Evolutionary conservation across 108 stramenopile genomes (phyloP).

Genomic region (Craspedostauros australis): DNA sequence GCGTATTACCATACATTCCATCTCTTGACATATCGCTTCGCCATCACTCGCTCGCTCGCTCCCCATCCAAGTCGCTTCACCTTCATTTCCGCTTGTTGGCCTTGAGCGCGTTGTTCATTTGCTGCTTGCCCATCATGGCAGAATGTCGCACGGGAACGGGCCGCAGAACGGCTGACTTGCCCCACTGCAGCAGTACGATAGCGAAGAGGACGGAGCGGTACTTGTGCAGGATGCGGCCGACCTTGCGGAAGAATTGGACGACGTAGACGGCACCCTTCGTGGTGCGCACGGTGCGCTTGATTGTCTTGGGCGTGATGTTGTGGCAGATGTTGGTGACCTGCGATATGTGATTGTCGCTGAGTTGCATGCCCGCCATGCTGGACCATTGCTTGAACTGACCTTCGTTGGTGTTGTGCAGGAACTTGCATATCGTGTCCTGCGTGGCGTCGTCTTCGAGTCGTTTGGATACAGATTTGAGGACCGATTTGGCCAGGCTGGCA

Average conservation of each 20-base stretch:
- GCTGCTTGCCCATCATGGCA: too few relatives aligned
- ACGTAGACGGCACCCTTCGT: constrained; percentile 40
- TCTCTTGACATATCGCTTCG: too few relatives aligned
- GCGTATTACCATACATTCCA: too few relatives aligned
- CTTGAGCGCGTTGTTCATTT: too few relatives aligned
- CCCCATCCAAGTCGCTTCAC: too few relatives aligned
- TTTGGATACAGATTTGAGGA: constrained; percentile 51
- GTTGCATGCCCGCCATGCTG: constrained; percentile 56
- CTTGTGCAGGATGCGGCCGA: constrained; percentile 43
- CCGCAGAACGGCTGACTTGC: constrained; percentile 51
- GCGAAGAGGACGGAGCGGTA: constrained; percentile 58
- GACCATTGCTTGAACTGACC: constrained; percentile 51
- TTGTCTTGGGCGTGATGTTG: constrained; percentile 50
- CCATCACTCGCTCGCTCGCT: too few relatives aligned
- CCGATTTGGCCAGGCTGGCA: constrained; percentile 54
- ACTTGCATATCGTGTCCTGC: constrained; percentile 54
- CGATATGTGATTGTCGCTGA: constrained; percentile 37
- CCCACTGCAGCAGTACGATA: constrained; percentile 45
- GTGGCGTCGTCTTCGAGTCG: constrained; percentile 61
- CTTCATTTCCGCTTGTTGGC: too few relatives aligned
- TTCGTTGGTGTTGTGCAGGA: constrained; percentile 42
- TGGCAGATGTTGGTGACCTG: constrained; percentile 42
- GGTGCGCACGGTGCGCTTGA: constrained; percentile 36
- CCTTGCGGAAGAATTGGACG: constrained; percentile 44
- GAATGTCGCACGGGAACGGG: constrained; percentile 42